A percentile compares a stretch with the other conserved stretches of the same genome.
Evolutionary conservation across 768 basidiomycete species (phyloP).

Genomic region (Phanerochaete sordida): DNA sequence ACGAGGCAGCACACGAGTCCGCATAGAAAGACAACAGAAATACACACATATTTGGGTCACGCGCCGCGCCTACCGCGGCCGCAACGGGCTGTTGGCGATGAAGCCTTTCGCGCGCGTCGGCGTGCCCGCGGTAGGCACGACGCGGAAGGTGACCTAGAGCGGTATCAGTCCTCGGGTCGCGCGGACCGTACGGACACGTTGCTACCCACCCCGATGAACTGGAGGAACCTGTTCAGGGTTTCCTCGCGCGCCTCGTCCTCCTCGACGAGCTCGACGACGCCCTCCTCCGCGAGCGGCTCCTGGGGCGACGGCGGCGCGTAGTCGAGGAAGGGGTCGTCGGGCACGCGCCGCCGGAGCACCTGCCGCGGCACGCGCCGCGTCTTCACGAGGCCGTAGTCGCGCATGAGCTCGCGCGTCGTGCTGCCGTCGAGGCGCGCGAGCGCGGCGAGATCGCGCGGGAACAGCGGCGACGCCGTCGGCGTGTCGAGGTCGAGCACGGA

Average conservation of each 20-base stretch:
- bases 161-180: background rate
- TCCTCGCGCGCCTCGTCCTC: slow-evolving; percentile 7
- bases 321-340: background rate
- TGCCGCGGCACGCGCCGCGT: background rate
- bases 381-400: slow-evolving; percentile 39
- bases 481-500: slow-evolving; percentile 11
- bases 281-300: background rate
- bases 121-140: background rate
- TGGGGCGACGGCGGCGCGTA: background rate
- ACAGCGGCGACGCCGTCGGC: slow-evolving; percentile 40
- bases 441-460: slow-evolving; percentile 43
- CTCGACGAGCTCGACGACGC: background rate
- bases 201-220: slow-evolving; percentile 11
- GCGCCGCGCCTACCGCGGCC: background rate
- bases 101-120: background rate
- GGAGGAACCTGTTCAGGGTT: slow-evolving; percentile 8
- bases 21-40: no score
- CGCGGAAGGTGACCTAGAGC: background rate
- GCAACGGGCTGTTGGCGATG: background rate
- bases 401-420: slow-evolving; percentile 36
- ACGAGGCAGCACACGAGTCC: no score
- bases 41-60: no score
- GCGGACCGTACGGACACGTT: background rate
- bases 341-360: background rate
- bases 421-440: slow-evolving; percentile 43